These are phyloP conservation scores for Triglochin maritima DNA, from an alignment of 106 monocot species.

Conservation along the genomic window DNA sequence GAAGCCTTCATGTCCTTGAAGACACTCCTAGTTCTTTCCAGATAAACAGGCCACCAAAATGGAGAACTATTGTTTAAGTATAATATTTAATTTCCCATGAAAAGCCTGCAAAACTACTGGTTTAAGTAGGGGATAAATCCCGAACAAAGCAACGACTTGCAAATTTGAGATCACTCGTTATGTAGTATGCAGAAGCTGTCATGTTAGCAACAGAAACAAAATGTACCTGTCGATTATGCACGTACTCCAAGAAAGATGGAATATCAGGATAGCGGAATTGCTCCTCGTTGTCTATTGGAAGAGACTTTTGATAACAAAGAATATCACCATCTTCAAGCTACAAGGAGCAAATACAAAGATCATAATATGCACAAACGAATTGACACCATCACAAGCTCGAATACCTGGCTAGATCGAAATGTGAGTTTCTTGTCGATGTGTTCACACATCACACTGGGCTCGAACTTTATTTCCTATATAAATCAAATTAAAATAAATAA, in stretches of 20 bases:
- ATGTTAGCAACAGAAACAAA: neutral
- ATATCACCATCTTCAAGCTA: conserved; percentile 99
- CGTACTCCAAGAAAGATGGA: conserved; percentile 94
- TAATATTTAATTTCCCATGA: too few species aligned
- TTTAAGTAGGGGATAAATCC: too few species aligned
- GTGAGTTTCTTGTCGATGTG: conserved; percentile 67
- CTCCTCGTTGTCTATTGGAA: conserved; percentile 25
- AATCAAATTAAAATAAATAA: neutral
- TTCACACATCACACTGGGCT: conserved; percentile 96
- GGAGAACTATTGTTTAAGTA: too few species aligned
- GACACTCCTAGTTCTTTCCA: too few species aligned
- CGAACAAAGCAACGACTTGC: too few species aligned
- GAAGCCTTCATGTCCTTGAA: too few species aligned
- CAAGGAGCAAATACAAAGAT: neutral
- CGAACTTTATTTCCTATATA: conserved; percentile 93
- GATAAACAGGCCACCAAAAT: too few species aligned
- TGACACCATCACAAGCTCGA: too few species aligned
- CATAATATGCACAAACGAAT: neutral
- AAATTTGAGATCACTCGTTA: neutral
- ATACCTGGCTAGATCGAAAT: conserved; percentile 84
- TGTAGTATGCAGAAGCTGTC: neutral
- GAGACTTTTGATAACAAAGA: conserved; percentile 76
- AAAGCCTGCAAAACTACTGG: too few species aligned
- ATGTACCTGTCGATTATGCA: conserved; percentile 82
- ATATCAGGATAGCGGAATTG: conserved; percentile 60